Evolutionary conservation across 2,329 filamentous ascomycete species (phyloP).

Genomic region (Neodidymelliopsis sp.): DNA sequence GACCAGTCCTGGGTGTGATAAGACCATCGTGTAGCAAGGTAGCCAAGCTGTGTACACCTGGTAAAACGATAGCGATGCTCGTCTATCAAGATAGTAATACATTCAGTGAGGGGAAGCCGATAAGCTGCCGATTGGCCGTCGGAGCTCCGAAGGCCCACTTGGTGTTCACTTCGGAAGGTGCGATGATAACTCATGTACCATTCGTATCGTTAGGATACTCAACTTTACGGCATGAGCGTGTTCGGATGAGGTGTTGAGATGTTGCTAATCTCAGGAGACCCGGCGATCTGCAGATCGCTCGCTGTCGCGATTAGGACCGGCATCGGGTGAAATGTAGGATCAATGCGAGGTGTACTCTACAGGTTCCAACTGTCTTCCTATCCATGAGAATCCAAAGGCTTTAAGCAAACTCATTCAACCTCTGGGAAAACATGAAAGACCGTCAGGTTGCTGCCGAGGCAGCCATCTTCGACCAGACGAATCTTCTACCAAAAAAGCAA

Average conservation of each 20-base stretch:
- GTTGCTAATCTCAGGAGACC: no score
- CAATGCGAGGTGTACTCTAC: no score
- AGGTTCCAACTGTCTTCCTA: no score
- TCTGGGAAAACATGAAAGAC: slow-evolving; percentile 14
- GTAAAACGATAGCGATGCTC: neutral
- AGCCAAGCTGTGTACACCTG: neutral
- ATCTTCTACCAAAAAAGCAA: slow-evolving; percentile 62
- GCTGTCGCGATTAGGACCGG: no score
- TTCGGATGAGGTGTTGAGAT: no score
- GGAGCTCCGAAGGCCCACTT: neutral
- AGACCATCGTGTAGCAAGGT: neutral
- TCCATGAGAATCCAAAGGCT: no score
- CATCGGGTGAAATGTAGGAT: no score
- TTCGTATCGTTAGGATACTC: no score
- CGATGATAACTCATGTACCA: neutral
- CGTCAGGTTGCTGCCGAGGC: slow-evolving; percentile 21
- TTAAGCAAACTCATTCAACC: no score
- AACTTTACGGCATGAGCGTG: no score
- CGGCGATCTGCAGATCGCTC: no score
- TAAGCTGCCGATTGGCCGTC: neutral
- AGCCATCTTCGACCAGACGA: slow-evolving; percentile 55
- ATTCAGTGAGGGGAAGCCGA: neutral
- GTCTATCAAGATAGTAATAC: no score
- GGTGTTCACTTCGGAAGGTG: neutral
- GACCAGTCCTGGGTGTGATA: neutral